Percentiles rank a stretch among this genome's conserved stretches.
These are phyloP conservation scores for Pelargonium fulgidum DNA, from an alignment of 441 rosid genomes.

Conservation along the genomic window DNA sequence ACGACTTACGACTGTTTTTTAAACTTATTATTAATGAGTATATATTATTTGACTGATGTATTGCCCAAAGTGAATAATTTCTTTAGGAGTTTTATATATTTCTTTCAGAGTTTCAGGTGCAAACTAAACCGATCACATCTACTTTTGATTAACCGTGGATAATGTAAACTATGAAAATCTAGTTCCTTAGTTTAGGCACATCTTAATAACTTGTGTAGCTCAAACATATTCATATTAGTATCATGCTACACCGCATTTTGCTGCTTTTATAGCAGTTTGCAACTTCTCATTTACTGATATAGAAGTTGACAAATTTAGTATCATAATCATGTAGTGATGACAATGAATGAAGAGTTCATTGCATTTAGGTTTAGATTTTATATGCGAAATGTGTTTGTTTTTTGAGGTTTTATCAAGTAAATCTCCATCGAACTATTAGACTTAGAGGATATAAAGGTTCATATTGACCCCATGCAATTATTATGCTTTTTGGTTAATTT, in stretches of 20 bases:
- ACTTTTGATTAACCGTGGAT: not conserved
- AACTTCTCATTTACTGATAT: too few species aligned
- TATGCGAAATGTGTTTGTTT: not conserved
- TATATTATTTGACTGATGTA: not conserved
- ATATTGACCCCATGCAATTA: too few species aligned
- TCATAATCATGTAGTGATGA: not conserved
- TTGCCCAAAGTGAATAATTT: not conserved
- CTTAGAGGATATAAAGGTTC: too few species aligned
- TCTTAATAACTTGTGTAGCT: not conserved
- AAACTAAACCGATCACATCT: not conserved
- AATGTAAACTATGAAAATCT: slow-evolving; percentile 1
- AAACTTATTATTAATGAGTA: not conserved
- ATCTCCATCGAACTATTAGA: slow-evolving; percentile 15
- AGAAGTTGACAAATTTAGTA: too few species aligned
- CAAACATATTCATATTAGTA: too few species aligned
- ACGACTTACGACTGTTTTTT: not conserved
- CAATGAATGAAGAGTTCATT: not conserved
- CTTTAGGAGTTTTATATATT: not conserved
- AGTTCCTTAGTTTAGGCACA: not conserved
- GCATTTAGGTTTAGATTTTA: not conserved
- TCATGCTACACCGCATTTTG: too few species aligned
- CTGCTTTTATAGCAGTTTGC: too few species aligned
- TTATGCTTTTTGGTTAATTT: not conserved
- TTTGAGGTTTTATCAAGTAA: not conserved
- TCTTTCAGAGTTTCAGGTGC: not conserved